Base-by-base conservation (phyloP, 208 protist genomes). In the Sergeia podlipaevii region DNA sequence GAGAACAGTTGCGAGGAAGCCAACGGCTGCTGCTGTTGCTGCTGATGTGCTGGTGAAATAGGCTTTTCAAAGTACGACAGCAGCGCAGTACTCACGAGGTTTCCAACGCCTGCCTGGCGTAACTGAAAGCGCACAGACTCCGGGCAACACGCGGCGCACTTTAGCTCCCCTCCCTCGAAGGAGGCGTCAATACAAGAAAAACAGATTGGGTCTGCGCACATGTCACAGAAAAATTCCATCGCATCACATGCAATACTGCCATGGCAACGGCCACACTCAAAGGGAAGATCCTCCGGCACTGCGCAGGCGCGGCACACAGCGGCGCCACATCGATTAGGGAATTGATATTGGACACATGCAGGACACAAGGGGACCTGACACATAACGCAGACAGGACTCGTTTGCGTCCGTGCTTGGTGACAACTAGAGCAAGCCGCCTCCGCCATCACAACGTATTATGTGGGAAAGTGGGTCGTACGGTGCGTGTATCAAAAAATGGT, bases 81-180 rank as follows among this genome's bases (percentile, higher is more conserved):
- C 17, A 5, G 4, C 30, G 36, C 13, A 26, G 20, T n/a, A 24
- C 6, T 8, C 18, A 55, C 17, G 15, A 48, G 23, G 20, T 21
- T 15, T 49, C 28, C 60, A 15, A 60, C 10, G 33, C 55, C n/a
- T 15, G 53, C 44, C 24, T 44, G 24, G 18, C 61, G 26, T 4
- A 54, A 4, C 4, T 46, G 44, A 49, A 69, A 51, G 4, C 58
- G 51, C 37, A 82, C 53, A 23, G 81, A 82, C 10, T 48, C 26
- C 34, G 71, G 59, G 55, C 81, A 88, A 64, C 86, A 93, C 2
- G 56, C 45, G 7, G 17, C 28, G 57, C 86, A 93, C 53, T 89
- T 89, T 24, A 93, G 52, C 27, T 72, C 36, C 5, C 86, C 86
- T 42, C 65, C 58, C 50, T 93, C 86, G 42, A 93, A 89, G 23